phyloP scores from a whole-genome alignment of 441 rosid genomes.

The Geranium incanum region DNA sequence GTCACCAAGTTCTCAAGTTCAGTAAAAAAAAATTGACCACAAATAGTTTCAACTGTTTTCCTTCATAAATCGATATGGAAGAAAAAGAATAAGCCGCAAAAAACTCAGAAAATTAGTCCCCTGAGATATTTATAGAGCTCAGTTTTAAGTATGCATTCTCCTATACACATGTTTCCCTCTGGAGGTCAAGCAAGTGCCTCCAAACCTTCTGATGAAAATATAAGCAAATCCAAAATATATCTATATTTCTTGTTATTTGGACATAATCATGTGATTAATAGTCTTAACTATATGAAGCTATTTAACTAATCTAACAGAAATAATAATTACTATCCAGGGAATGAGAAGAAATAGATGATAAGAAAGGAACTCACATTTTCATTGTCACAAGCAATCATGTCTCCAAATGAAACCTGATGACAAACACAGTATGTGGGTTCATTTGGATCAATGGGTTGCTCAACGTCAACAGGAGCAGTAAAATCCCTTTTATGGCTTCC shows the following conservation, averaged over 20 bases:
- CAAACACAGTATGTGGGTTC: constrained; percentile 97
- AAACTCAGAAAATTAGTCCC: neutral
- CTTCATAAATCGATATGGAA: neutral
- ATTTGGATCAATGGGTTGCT: constrained; percentile 89
- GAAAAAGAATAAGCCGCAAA: neutral
- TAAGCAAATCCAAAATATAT: neutral
- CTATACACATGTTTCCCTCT: too few species aligned
- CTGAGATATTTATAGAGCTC: too few species aligned
- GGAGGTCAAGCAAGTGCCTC: too few species aligned
- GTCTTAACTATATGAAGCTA: neutral
- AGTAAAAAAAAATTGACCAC: neutral
- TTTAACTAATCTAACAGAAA: neutral
- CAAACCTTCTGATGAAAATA: too few species aligned
- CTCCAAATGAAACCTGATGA: constrained; percentile 96
- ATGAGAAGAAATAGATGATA: neutral
- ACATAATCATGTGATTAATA: neutral
- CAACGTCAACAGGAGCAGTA: constrained; percentile 45
- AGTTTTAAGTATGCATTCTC: neutral
- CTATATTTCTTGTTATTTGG: neutral
- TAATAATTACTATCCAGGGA: neutral
- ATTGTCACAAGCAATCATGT: constrained; percentile 24
- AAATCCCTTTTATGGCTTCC: constrained; percentile 77
- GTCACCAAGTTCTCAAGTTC: constrained; percentile 20
- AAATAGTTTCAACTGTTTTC: neutral
- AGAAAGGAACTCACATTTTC: neutral